Conservation (phyloP, 75 land plant genomes). For the Pinus tabuliformis region DNA sequence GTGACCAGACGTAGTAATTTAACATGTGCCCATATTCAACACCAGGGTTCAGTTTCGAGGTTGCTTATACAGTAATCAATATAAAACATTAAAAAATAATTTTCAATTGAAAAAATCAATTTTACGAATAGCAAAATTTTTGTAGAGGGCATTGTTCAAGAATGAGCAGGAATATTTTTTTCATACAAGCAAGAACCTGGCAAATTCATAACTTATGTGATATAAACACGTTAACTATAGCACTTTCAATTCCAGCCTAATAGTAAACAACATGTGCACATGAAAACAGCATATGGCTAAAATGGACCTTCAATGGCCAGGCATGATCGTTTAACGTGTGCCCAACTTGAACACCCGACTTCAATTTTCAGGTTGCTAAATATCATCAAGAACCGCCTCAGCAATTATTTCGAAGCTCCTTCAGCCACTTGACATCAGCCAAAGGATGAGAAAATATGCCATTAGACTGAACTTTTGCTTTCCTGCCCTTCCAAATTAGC, state of each 20-base stretch:
- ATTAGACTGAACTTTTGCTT: neutral
- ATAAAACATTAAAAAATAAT: neutral
- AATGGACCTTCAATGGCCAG: neutral
- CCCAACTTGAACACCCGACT: neutral
- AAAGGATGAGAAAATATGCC: neutral
- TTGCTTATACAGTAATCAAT: neutral
- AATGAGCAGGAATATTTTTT: neutral
- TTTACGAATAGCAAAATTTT: neutral
- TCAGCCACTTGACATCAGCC: neutral
- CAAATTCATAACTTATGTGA: neutral
- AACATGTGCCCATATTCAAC: neutral
- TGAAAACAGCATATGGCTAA: neutral
- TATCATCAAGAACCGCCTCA: neutral
- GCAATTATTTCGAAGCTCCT: neutral
- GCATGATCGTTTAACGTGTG: neutral
- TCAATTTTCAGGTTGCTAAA: slow-evolving; percentile 2
- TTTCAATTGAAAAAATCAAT: neutral
- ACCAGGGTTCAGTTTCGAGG: neutral
- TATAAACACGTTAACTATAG: neutral
- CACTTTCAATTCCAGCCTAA: neutral
- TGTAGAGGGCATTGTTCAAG: neutral
- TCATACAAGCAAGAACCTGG: no score
- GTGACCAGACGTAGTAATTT: neutral
- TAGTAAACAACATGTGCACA: neutral
- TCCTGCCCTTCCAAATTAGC: slow-evolving; percentile 6